These are phyloP conservation scores for Stephanodiscus minutulus DNA, from an alignment of 108 stramenopile genomes.

Conservation along the genomic window DNA sequence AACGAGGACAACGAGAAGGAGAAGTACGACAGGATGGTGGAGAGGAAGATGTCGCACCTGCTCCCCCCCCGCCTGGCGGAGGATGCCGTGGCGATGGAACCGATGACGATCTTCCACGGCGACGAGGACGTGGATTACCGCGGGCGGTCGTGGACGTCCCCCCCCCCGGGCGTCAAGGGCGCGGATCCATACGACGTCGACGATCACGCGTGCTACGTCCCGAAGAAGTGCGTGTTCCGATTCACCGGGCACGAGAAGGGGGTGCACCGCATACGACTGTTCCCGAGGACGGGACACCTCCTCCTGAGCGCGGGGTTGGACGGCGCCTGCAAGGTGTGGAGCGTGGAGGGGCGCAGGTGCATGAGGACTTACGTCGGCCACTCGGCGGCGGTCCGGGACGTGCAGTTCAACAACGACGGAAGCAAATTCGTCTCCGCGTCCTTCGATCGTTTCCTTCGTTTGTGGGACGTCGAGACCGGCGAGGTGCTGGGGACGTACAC, in stretches of 20 bases:
- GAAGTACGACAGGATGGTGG: conserved; percentile 79
- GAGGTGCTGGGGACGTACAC: conserved; percentile 86
- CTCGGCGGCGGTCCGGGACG: conserved; percentile 91
- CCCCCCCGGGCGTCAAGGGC: conserved; percentile 74
- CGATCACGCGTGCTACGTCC: conserved; percentile 92
- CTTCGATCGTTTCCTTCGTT: conserved; percentile 91
- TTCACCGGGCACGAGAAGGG: conserved; percentile 95
- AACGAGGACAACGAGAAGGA: conserved; percentile 54
- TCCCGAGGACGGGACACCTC: conserved; percentile 96
- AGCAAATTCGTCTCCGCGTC: conserved; percentile 85
- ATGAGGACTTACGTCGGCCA: conserved; percentile 96
- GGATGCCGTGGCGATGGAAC: conserved; percentile 64
- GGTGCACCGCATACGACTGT: conserved; percentile 94
- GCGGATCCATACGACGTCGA: conserved; percentile 56
- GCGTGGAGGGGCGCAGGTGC: conserved; percentile 58
- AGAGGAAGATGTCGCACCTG: conserved; percentile 94
- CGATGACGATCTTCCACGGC: conserved; percentile 90
- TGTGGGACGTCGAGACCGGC: conserved; percentile 98
- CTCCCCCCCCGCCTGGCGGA: conserved; percentile 90
- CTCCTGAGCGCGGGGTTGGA: conserved; percentile 95
- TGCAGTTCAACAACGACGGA: conserved; percentile 91
- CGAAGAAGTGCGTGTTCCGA: conserved; percentile 92
- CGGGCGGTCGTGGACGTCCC: conserved; percentile 91
- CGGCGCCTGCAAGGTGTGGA: conserved; percentile 93
- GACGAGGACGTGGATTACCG: conserved; percentile 89